Conservation (phyloP, 2,329 filamentous ascomycete genomes). For the Leptosphaerulina australis region DNA sequence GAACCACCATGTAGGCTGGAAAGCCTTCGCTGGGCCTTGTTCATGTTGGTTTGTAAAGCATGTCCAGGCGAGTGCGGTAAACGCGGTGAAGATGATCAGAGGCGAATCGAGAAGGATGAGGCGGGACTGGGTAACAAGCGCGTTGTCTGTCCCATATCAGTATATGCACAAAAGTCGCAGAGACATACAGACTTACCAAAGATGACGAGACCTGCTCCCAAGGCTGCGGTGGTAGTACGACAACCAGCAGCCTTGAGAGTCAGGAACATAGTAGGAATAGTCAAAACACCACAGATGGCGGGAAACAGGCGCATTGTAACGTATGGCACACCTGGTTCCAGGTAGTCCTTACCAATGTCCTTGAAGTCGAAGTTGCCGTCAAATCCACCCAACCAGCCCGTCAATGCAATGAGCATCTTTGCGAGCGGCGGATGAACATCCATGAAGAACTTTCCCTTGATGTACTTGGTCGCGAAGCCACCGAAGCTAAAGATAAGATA, state of each 20-base stretch:
- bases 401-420: constrained; percentile 94
- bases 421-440: constrained; percentile 98
- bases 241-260: constrained; percentile 91
- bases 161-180: neutral
- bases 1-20: constrained; percentile 94
- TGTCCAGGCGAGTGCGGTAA: constrained; percentile 87
- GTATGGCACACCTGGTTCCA: constrained; percentile 93
- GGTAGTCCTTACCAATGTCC: constrained; percentile 98
- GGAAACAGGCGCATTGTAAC: constrained; percentile 96
- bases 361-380: constrained; percentile 98
- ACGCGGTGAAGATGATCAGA: constrained; percentile 87
- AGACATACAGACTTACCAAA: constrained; percentile 68
- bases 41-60: constrained; percentile 98
- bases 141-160: constrained; percentile 72
- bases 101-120: constrained; percentile 96
- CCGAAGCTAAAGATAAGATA: constrained; percentile 71
- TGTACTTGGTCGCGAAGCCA: constrained; percentile 97
- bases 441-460: constrained; percentile 99
- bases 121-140: constrained; percentile 90
- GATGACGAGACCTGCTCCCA: constrained; percentile 85
- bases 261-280: constrained; percentile 92
- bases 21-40: constrained; percentile 85
- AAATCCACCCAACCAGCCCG: constrained; percentile 93
- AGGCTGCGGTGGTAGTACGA: constrained; percentile 79
- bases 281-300: constrained; percentile 83